Evolutionary conservation across 306 rosid genomes (phyloP), one percentile per base, ranked within the genome.

Genomic region (Sicyos edulis): DNA sequence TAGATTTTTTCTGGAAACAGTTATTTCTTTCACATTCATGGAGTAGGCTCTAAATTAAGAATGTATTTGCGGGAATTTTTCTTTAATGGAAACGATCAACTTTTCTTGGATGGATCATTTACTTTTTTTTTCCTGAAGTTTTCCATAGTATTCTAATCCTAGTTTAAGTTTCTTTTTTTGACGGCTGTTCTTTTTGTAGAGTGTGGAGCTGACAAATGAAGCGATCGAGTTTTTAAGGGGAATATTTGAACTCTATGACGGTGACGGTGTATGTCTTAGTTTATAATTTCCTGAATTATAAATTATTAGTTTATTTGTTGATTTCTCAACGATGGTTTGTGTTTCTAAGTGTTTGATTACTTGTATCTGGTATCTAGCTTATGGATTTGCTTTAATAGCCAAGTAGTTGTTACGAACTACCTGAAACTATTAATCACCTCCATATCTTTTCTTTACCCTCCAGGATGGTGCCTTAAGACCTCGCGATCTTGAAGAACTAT

Each of bases 181-280:
- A 78, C 60, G 45, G 52, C 51, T 76, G 54, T 77, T 70, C 56
- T 85, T 47, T 82, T 17, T 85, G 86, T 87, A 91, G 99, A 93
- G 95, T 71, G 88, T 93, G 86, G 99, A 93, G 92, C 84, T 93
- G 82, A 91, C 99, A 71, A 91, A 79, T 82, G 99, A 91, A 78
- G 97, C 96, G 66, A 60, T 89, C 15, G 97, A 95, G 11, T 93
- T 85, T 83, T 85, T 93, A 74, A 91, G 71, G 85, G 83, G 87
- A 71, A 87, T 85, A 74, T 88, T 93, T 80, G 96, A 93, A 34
- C 77, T 82, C 65, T 91, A 65, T 84, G 95, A 87, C 75, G 76
- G 76, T 70, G 95, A 91, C 74, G 74, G 75, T 24, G 99, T 93
- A 88, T 73, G 92, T 87, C 74, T 76, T 75, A 70, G 57, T 20